Base-by-base conservation (phyloP, 2,329 filamentous ascomycete genomes). In the Monascus ruber region DNA sequence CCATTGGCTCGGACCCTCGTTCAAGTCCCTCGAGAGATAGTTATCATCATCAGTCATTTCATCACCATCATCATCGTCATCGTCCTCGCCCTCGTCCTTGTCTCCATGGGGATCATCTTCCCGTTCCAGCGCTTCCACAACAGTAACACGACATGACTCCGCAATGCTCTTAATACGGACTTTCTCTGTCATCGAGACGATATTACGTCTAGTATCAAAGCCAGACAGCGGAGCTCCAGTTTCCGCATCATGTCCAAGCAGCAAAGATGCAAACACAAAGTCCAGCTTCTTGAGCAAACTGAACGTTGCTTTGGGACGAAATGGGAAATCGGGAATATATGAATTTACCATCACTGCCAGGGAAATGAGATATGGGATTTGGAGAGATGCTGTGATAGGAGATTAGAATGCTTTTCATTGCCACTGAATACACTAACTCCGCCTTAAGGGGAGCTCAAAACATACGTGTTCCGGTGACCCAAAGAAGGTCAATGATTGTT, bases 381-480 rank as follows among this genome's bases (percentile, higher is more conserved):
- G 86, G 6, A 95, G 66, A 38, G 74, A 76, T 11, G 85, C 83
- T 88, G 47, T 11, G 17, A 17, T 17, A 17, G 17, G 17, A 17
- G 17, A 17, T 17, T 17, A 17, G 17, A 17, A 17, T 17, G 17
- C 17, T 17, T 17, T 17, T 17, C 17, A 17, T 17, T 17, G 17
- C 3, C 17, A 17, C 17, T 17, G 17, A 17, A 3, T 17, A 17
- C 17, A 17, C 17, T 17, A 17, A 17, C 17, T 17, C 17, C 3
- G 17, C 17, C 17, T 17, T 17, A 17, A 17, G 17, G 17, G 17
- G 17, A 17, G 17, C 17, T 35, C 25, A 35, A n/a, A 28, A 71
- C 84, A 58, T 70, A 87, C 86, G 86, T 24, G 88, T 94, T 6
- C 83, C 85, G 26, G 81, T 85, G 24, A 85, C 74, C 89, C 89